These are phyloP conservation scores for Santalum album DNA, from an alignment of 164 flowering plant species.

Conservation along the genomic window DNA sequence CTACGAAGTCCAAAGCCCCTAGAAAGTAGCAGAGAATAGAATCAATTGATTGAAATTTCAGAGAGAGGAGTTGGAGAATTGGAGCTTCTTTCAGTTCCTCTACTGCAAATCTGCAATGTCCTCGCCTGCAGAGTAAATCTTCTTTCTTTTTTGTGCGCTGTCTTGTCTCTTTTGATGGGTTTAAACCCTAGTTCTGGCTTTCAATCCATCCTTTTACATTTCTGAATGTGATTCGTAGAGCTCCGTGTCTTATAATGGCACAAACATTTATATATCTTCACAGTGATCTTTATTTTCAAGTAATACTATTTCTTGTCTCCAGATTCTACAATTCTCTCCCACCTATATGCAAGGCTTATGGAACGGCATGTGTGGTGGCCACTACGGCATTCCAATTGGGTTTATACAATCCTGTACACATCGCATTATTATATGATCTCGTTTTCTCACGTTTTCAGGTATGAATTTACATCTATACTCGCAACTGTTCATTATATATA, in stretches of 20 bases:
- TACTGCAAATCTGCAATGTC: not conserved
- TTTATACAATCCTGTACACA: not conserved
- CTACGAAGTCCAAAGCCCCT: not conserved
- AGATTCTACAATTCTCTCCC: constrained; percentile 3
- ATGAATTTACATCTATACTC: not conserved
- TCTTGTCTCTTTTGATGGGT: not conserved
- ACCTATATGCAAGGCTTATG: constrained; percentile 2
- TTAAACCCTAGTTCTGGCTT: not conserved
- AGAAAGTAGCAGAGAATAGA: not conserved
- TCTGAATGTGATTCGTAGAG: too few species aligned
- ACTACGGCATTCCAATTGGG: constrained; percentile 2
- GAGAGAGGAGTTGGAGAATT: not conserved
- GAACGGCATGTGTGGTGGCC: not conserved
- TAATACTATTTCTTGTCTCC: not conserved
- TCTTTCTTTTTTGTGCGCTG: not conserved
- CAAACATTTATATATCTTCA: not conserved
- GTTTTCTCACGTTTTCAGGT: constrained; percentile 4
- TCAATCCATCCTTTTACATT: not conserved
- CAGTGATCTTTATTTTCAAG: too few species aligned
- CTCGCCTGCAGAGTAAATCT: constrained; percentile 4
- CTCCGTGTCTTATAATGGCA: too few species aligned
- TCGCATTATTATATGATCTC: not conserved
- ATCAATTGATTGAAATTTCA: too few species aligned
- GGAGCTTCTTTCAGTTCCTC: not conserved
- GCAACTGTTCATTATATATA: not conserved